Percentiles rank a stretch among this genome's conserved stretches.
These are phyloP conservation scores for Ilex asprella DNA, from an alignment of 257 asterid genomes.

Conservation along the genomic window DNA sequence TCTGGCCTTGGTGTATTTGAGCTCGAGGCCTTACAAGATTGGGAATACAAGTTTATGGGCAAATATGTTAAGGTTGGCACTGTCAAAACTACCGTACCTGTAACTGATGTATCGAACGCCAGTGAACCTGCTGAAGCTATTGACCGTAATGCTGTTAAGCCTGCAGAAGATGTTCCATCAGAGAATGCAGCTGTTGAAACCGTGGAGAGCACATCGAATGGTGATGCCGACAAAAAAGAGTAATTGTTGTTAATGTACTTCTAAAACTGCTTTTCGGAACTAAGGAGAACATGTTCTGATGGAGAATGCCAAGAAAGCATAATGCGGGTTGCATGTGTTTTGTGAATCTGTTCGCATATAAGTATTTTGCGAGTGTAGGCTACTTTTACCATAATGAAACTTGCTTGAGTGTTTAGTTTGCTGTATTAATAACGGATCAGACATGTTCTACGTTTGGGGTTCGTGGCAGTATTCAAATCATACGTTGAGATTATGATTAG, in stretches of 20 bases:
- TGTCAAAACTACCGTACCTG: slow-evolving; percentile 44
- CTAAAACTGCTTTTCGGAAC: not conserved
- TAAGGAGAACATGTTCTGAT: no score
- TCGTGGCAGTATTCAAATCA: no score
- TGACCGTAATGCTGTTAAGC: slow-evolving; percentile 28
- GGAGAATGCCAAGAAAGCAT: no score
- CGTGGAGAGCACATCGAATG: slow-evolving; percentile 26
- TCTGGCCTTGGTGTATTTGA: slow-evolving; percentile 82
- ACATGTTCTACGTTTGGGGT: slow-evolving; percentile 1
- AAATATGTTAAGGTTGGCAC: slow-evolving; percentile 96
- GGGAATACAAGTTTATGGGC: slow-evolving; percentile 99
- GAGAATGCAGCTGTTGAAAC: slow-evolving; percentile 10
- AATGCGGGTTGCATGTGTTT: slow-evolving; percentile 3
- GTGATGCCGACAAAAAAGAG: slow-evolving; percentile 42
- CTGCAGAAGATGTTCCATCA: slow-evolving; percentile 32
- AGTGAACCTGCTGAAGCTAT: slow-evolving; percentile 32
- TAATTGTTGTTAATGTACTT: slow-evolving; percentile 13
- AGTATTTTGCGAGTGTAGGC: slow-evolving; percentile 8
- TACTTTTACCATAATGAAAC: slow-evolving; percentile 16
- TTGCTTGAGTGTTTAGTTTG: slow-evolving; percentile 11
- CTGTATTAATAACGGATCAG: slow-evolving; percentile 26
- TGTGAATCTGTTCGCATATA: not conserved
- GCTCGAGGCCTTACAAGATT: slow-evolving; percentile 87
- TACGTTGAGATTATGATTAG: no score
- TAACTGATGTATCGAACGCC: slow-evolving; percentile 31